A percentile compares a stretch with the other conserved stretches of the same genome.
phyloP scores from a whole-genome alignment of 768 basidiomycete genomes.

The Lentinula detonsa region DNA sequence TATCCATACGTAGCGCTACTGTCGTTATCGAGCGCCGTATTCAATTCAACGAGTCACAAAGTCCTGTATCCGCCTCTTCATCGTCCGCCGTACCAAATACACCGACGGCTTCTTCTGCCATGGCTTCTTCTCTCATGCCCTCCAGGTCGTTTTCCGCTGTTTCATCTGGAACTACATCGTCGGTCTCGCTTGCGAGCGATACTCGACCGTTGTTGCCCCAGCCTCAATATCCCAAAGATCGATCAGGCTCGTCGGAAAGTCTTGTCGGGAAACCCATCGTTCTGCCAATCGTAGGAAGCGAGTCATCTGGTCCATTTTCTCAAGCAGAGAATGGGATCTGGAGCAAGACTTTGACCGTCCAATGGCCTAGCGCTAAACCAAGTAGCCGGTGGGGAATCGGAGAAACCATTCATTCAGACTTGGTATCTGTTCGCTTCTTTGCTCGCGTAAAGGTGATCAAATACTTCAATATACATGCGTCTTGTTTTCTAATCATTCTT shows the following conservation, averaged over 20 bases:
- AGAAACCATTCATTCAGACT: constrained; percentile 55
- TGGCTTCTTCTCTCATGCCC: constrained; percentile 17
- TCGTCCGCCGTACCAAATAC: constrained; percentile 19
- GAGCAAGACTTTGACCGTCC: constrained; percentile 60
- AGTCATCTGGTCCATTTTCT: constrained; percentile 54
- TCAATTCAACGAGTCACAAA: constrained; percentile 39
- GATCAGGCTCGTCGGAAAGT: constrained; percentile 22
- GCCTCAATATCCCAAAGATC: constrained; percentile 24
- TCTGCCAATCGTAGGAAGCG: constrained; percentile 49
- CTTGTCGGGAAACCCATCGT: constrained; percentile 37
- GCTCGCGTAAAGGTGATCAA: constrained; percentile 57
- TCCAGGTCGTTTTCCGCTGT: constrained; percentile 17
- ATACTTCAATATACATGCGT: constrained; percentile 8
- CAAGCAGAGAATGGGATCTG: constrained; percentile 53
- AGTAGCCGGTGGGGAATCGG: constrained; percentile 75
- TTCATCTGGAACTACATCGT: not conserved
- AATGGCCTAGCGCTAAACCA: constrained; percentile 67
- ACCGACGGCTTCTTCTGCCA: constrained; percentile 24
- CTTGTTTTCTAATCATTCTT: constrained; percentile 5
- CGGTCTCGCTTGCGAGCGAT: constrained; percentile 10
- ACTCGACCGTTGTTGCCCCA: constrained; percentile 33
- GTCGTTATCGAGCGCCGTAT: constrained; percentile 71
- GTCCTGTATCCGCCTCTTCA: constrained; percentile 15
- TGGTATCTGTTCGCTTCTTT: constrained; percentile 65
- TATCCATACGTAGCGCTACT: constrained; percentile 56